phyloP scores from a whole-genome alignment of 208 protist species.

The Leishmania gerbilli region DNA sequence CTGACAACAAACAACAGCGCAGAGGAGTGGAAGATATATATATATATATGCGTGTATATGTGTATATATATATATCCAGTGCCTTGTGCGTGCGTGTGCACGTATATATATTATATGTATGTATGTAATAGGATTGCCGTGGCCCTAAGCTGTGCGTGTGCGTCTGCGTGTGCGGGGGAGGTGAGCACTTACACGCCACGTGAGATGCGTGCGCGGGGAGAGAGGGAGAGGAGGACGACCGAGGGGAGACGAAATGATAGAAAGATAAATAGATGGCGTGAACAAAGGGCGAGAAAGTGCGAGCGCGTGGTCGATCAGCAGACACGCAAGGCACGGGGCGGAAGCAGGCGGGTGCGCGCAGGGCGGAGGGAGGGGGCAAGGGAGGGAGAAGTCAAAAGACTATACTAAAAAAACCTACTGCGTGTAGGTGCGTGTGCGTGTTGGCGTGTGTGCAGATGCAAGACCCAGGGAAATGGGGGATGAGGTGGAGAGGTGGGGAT shows the following conservation, averaged over 20 bases:
- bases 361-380: background rate
- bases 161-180: background rate
- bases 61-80: background rate
- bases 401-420: background rate
- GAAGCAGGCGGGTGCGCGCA: background rate
- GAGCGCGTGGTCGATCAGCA: background rate
- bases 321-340: background rate
- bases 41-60: background rate
- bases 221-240: background rate
- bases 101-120: background rate
- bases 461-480: background rate
- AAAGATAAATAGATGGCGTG: background rate
- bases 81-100: background rate
- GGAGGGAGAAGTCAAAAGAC: background rate
- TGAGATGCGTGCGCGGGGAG: background rate
- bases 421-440: background rate
- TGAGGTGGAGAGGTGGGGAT: background rate
- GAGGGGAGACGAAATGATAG: background rate
- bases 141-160: background rate
- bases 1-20: background rate
- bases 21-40: background rate
- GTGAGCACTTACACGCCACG: background rate
- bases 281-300: background rate
- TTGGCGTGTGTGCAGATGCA: background rate
- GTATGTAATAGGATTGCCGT: background rate